Evolutionary conservation across 208 protist genomes (phyloP), one percentile per base, ranked within the genome.

Genomic region (Leishmania turanica): DNA sequence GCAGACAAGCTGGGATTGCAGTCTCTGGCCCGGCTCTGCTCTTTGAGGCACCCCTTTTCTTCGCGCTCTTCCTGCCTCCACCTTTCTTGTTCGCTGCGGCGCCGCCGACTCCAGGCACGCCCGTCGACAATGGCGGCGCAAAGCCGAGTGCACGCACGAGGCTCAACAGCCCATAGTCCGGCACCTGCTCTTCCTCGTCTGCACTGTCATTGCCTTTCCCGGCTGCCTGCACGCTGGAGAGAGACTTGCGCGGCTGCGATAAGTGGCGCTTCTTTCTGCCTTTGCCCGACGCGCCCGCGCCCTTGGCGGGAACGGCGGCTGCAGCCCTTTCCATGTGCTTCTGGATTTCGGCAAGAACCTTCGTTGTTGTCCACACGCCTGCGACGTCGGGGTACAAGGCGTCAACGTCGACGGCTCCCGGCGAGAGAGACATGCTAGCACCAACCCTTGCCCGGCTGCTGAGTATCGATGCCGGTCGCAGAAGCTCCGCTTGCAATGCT

Each of bases 101-200:
- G 7, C 58, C 64, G 21, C 11, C 58, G 24, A 31, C 37, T 42
- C 24, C 40, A 42, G n/a, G 34, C 15, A 75, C 47, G 56, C 42
- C 42, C 7, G 68, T 62, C 15, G 58, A 68, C 21, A 72, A 49
- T 3, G 79, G 70, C 21, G 66, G 51, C n/a, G 62, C 62, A 65
- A 84, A 87, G 51, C 79, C 79, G 34, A 87, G 84, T 1, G 79
- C 74, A 37, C 78, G 79, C 7, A 47, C 78, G 37, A 87, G 75
- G 45, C 79, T 83, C 60, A 85, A 17, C 27, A 85, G 42, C 4
- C 77, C 82, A 40, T 69, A 82, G 65, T 85, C 82, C n/a, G 82
- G 82, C 71, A 81, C 53, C 19, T 27, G 11, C 62, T 31, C 31
- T 34, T 19, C 51, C 8, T 76, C 68, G 11, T 37, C n/a, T 9